Conservation (phyloP, 139 green algal genomes). For the Chlorella vulgaris region DNA sequence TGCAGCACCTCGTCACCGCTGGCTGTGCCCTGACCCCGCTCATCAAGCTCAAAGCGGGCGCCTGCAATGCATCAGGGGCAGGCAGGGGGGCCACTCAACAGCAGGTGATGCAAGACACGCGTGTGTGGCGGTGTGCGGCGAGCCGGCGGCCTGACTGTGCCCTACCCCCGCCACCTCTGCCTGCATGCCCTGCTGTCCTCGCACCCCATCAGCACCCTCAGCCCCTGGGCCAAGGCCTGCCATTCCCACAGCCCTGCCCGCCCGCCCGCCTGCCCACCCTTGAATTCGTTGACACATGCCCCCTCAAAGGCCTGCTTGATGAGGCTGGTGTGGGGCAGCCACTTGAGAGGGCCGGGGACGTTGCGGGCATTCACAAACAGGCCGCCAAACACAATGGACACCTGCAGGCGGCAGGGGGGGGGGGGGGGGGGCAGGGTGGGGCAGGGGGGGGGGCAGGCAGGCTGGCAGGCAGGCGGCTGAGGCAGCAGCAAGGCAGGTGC, state of each 20-base stretch:
- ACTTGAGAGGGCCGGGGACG: slow-evolving; percentile 71
- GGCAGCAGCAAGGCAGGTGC: no score
- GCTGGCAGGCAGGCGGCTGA: no score
- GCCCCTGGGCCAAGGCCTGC: neutral
- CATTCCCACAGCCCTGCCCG: neutral
- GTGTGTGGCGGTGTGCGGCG: no score
- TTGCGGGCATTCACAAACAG: slow-evolving; percentile 85
- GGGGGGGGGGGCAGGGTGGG: neutral
- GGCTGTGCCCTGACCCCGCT: slow-evolving; percentile 43
- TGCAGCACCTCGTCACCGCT: slow-evolving; percentile 68
- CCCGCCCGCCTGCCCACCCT: neutral
- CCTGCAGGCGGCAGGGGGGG: neutral
- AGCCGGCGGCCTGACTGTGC: no score
- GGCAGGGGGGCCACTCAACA: no score
- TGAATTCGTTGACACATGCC: slow-evolving; percentile 90
- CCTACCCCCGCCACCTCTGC: no score
- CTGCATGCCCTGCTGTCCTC: neutral
- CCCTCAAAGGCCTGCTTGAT: slow-evolving; percentile 76
- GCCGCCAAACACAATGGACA: slow-evolving; percentile 95
- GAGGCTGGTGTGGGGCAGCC: slow-evolving; percentile 77
- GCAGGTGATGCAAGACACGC: no score
- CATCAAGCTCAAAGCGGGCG: slow-evolving; percentile 26
- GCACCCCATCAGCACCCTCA: neutral
- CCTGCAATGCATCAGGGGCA: neutral
- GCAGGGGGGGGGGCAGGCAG: neutral